Percentiles rank a stretch among this genome's conserved stretches.
phyloP scores from a whole-genome alignment of 345 rosid species.

The Acer campestre region DNA sequence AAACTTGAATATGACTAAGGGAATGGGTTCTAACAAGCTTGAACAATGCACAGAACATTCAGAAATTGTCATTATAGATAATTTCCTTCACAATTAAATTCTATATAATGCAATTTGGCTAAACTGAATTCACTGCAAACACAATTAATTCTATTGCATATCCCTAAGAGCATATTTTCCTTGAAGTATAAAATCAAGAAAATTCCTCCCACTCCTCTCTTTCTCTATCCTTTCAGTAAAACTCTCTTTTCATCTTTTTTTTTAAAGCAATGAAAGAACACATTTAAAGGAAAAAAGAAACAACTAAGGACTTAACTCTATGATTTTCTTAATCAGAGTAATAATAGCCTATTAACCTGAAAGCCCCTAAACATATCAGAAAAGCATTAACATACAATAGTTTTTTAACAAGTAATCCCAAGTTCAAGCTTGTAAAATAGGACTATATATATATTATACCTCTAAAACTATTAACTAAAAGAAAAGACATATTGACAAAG shows the following conservation, averaged over 20 bases:
- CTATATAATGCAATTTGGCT: neutral
- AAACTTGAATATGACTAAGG: neutral
- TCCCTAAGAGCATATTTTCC: neutral
- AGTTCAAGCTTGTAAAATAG: neutral
- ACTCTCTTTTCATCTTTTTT: neutral
- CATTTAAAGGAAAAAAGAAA: neutral
- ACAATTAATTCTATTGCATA: neutral
- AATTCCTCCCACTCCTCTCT: neutral
- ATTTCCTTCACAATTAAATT: neutral
- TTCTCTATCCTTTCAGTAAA: neutral
- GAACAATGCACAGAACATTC: neutral
- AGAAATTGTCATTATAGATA: neutral
- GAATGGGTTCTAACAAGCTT: neutral
- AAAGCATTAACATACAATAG: neutral
- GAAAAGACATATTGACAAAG: slow-evolving; percentile 14
- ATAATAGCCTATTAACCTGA: neutral
- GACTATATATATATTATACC: neutral
- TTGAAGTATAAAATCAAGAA: neutral
- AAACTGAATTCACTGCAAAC: neutral
- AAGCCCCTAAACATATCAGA: neutral
- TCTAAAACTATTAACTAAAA: neutral
- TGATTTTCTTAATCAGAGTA: neutral
- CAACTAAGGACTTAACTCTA: neutral
- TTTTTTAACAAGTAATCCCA: neutral
- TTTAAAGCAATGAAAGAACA: neutral